These are phyloP conservation scores for Solanum hybrid DNA, from an alignment of 305 asterid genomes.

Conservation along the genomic window DNA sequence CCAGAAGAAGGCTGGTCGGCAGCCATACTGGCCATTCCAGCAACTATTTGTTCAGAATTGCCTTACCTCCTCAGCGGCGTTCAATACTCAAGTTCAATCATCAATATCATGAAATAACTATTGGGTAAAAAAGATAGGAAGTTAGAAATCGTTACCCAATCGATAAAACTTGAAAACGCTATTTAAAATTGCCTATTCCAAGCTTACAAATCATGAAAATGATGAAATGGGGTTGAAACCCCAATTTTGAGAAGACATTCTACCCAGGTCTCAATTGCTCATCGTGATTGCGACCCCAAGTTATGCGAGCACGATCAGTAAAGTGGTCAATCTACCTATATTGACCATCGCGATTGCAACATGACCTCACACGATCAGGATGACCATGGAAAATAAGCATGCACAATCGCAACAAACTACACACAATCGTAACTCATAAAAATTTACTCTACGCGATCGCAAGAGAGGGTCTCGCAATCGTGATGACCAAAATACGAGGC, in stretches of 20 bases:
- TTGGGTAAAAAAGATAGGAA: not conserved
- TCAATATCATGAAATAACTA: too few relatives aligned
- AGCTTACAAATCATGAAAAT: too few relatives aligned
- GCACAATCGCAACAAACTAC: not conserved
- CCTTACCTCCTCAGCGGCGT: not conserved
- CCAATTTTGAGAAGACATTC: not conserved
- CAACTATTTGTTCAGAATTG: not conserved
- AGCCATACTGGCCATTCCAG: not conserved
- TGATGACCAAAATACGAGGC: not conserved
- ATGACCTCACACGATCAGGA: not conserved
- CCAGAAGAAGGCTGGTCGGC: not conserved
- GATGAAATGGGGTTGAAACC: not conserved
- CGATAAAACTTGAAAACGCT: not conserved
- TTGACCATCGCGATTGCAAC: not conserved
- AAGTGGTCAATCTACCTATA: too few relatives aligned
- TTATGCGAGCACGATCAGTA: too few relatives aligned
- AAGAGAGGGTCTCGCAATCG: not conserved
- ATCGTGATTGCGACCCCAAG: too few relatives aligned
- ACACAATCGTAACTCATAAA: not conserved
- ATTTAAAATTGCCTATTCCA: too few relatives aligned
- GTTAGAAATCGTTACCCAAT: not conserved
- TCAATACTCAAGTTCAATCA: not conserved
- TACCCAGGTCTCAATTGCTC: not conserved
- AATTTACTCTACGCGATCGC: not conserved
- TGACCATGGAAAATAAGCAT: not conserved